Evolutionary conservation across 2,329 filamentous ascomycete genomes (phyloP), one percentile per base, ranked within the genome.

Genomic region (Aspergillus sp.): DNA sequence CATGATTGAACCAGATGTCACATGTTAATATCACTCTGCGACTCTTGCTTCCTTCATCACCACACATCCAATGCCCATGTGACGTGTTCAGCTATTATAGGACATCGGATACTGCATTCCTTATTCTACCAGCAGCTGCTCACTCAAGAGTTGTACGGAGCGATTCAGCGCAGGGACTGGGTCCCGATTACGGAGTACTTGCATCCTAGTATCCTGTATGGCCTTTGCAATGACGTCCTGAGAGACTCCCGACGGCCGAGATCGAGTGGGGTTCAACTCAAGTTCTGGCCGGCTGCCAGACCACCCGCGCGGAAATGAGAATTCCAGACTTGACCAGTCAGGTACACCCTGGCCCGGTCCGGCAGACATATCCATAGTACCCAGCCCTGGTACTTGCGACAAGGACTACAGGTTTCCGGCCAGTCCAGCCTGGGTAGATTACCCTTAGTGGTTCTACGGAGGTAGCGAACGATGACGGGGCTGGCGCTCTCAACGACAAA

Each of bases 221-320:
- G 32, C 32, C 32, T 36, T 36, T 36, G 23, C 21, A 6, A 36
- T 48, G 43, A 47, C 54, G 54, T 47, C 49, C 32, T 36, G 32
- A 36, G 12, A 36, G 28, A 48, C 41, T 30, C 12, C 41, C 17
- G 21, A 28, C 48, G 39, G 25, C 58, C 41, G 49, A 51, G 58
- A 60, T 60, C 58, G 45, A 32, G 48, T 54, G 57, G 54, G 60
- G 60, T 58, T 43, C 43, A 47, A 57, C 23, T 52, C 39, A 51
- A 21, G 49, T 57, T 52, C 56, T 56, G 57, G 51, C 54, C 57
- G 49, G 41, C 32, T 23, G 23, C 45, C 45, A 49, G 30, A 50
- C 47, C 25, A 50, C 25, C 47, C 47, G 47, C 23, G 25, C 47
- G 47, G 47, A 50, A 50, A 50, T 50, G 47, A 50, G 28, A 28